A percentile compares a stretch with the other conserved stretches of the same genome.
Evolutionary conservation across 2,329 filamentous ascomycete species (phyloP).

Genomic region (Fusarium buxicola): DNA sequence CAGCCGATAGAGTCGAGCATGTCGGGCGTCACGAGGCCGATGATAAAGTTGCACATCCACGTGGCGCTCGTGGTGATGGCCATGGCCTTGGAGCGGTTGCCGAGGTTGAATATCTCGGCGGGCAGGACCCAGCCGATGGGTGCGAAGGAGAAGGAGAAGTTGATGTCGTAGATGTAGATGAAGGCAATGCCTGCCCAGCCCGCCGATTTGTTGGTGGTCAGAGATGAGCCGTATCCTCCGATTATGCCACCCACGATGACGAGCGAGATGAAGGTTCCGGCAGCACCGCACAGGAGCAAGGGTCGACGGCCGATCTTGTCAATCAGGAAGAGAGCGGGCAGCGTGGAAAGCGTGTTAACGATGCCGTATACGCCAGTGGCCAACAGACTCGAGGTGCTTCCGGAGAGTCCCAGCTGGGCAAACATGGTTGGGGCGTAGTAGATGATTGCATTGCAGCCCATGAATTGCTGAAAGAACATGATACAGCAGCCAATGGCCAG

Average conservation of each 20-base stretch:
- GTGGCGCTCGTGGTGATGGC: conserved; percentile 65
- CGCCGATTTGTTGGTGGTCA: conserved; percentile 54
- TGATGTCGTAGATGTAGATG: conserved; percentile 71
- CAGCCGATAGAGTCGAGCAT: conserved; percentile 65
- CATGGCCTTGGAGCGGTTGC: conserved; percentile 69
- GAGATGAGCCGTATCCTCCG: conserved; percentile 55
- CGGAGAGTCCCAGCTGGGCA: conserved; percentile 54
- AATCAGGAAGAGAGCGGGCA: conserved; percentile 61
- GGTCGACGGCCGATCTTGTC: conserved; percentile 70
- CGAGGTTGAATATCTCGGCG: conserved; percentile 70
- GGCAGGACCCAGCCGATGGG: conserved; percentile 75
- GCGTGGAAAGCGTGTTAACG: conserved; percentile 61
- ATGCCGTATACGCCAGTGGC: conserved; percentile 70
- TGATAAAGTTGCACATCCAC: conserved; percentile 54
- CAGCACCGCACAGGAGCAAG: conserved; percentile 70
- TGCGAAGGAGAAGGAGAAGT: conserved; percentile 72
- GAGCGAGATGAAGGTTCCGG: conserved; percentile 72
- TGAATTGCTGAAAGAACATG: conserved; percentile 67
- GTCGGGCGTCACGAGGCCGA: conserved; percentile 53
- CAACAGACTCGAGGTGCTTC: conserved; percentile 59
- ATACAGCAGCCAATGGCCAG: conserved; percentile 65
- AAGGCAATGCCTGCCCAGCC: conserved; percentile 71
- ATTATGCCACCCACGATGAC: conserved; percentile 64
- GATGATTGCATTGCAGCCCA: conserved; percentile 60
- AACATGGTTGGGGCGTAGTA: conserved; percentile 63